phyloP scores from a whole-genome alignment of 257 asterid species.

The Pogostemon cablin region DNA sequence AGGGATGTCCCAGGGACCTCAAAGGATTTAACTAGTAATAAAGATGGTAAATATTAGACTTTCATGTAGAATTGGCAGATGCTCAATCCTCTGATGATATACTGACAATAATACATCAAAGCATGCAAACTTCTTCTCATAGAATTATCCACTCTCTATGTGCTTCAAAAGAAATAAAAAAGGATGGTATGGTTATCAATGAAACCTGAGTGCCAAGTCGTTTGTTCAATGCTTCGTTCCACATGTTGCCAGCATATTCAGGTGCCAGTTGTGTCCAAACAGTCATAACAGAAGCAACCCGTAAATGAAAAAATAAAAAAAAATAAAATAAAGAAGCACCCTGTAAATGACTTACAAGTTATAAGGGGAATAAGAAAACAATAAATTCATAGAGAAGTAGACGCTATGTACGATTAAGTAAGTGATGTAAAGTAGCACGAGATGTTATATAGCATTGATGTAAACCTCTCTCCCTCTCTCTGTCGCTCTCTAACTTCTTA shows the following conservation, averaged over 20 bases:
- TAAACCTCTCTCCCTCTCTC: background rate
- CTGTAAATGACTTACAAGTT: constrained; percentile 33
- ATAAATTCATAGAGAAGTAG: background rate
- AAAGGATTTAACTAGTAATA: too few species aligned
- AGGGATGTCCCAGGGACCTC: too few species aligned
- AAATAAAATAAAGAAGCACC: too few species aligned
- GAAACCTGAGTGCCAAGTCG: constrained; percentile 89
- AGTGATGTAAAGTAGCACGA: too few species aligned
- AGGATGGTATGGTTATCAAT: background rate
- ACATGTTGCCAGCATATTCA: constrained; percentile 79
- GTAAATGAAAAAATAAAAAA: too few species aligned
- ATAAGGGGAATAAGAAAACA: constrained; percentile 16
- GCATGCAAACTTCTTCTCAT: background rate
- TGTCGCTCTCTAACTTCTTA: background rate
- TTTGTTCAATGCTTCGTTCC: constrained; percentile 94
- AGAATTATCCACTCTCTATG: background rate
- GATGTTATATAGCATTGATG: background rate
- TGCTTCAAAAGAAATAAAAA: constrained; percentile 23
- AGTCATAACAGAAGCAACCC: constrained; percentile 95
- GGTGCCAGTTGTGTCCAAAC: constrained; percentile 82
- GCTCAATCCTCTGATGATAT: constrained; percentile 20
- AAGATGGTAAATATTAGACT: background rate
- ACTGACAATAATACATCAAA: background rate
- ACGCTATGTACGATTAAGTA: background rate
- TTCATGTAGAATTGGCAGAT: constrained; percentile 1